Evolutionary conservation across 257 asterid species (phyloP), one percentile per base, ranked within the genome.

Genomic region (Euphrasia confusa): DNA sequence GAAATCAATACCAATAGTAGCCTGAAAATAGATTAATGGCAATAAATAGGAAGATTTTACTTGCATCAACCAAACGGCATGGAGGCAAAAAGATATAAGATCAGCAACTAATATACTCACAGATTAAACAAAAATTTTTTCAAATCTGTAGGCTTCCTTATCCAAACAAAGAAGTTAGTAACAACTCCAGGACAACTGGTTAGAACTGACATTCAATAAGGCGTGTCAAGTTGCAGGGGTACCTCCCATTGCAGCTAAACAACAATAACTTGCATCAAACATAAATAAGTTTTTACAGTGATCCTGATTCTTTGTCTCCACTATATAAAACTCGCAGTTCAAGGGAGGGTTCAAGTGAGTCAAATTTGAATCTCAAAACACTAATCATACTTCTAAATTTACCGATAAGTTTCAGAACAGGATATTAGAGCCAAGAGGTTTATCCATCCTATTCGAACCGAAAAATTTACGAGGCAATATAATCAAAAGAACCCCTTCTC

Each of bases 151-250:
- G 54, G 17, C 13, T 15, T 10, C 15, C 14, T 44, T 11, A 62
- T 54, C 69, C 65, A 32, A 18, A 47, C 54, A n/a, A 50, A 44
- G 26, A 67, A 47, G 45, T 58, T 42, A 57, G 62, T 47, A 18
- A 26, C 0, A 35, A 61, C 18, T 13, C 45, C 44, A 47, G 12
- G 33, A 26, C 45, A 44, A 2, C 37, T 5, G 0, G 7, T 32
- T 32, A 32, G n/a, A 32, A 32, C 28, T 9, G 44, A 33, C 42
- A 9, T 14, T 54, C 50, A 61, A 24, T 47, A 40, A 61, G 72
- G 15, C 66, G 54, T 47, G 69, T 15, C 57, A 67, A 55, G 47
- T 28, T 37, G 60, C 49, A 62, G 33, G 1, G 28, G 33, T 26
- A 39, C 30, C 39, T 15, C 28, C 40, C 28, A 18, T 52, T 21